Conservation (phyloP, 225 moss, liverwort and hornwort species). For the Physcomitrellopsis africana region DNA sequence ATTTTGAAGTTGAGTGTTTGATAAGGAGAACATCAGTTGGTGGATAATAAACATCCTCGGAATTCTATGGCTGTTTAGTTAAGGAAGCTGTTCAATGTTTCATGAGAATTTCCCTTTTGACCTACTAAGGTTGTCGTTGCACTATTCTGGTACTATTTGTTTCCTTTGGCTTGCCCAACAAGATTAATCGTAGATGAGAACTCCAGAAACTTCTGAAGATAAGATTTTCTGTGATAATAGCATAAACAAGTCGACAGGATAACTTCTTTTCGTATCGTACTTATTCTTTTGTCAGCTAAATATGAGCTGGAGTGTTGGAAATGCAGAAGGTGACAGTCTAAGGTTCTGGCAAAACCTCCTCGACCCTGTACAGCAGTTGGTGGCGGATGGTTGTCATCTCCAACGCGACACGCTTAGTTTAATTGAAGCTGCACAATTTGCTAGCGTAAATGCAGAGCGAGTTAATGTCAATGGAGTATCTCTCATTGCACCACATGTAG, state of each 20-base stretch:
- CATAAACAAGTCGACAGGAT: too few species aligned
- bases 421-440: conserved; percentile 68
- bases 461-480: conserved; percentile 51
- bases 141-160: too few species aligned
- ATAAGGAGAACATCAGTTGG: conserved; percentile 3
- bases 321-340: conserved; percentile 62
- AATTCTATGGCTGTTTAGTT: background rate
- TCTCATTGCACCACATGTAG: conserved; percentile 66
- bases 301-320: background rate
- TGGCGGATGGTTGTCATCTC: conserved; percentile 85
- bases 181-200: too few species aligned
- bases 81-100: background rate
- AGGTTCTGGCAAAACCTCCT: conserved; percentile 79
- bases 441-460: conserved; percentile 43
- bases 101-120: background rate
- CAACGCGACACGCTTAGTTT: conserved; percentile 58
- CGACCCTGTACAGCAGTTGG: conserved; percentile 73
- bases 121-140: background rate
- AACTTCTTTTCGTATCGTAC: too few species aligned
- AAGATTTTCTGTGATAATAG: too few species aligned
- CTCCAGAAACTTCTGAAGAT: too few species aligned
- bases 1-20: background rate
- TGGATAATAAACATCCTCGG: background rate
- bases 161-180: too few species aligned
- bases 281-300: too few species aligned